Base-by-base conservation (phyloP, 179 eudicot species). In the Carnegiea gigantea region DNA sequence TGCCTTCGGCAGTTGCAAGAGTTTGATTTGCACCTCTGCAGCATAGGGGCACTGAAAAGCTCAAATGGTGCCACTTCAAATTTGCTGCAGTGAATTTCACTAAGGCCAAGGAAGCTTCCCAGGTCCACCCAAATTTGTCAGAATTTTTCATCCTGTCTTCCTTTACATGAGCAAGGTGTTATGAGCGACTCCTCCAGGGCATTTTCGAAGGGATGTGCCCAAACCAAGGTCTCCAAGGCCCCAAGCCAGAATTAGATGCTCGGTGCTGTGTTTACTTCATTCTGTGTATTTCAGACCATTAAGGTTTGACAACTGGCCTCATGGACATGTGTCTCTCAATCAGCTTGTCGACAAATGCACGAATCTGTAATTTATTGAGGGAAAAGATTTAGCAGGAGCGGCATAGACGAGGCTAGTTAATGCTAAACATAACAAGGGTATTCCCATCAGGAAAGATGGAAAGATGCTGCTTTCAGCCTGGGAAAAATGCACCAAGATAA, bases 301-400 rank as follows among this genome's bases (percentile, higher is more conserved):
- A 89, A 38, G 92, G 81, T 87, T 93, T 95, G 44, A 73, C 86
- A 81, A 67, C 91, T 77, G 86, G 87, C 82, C 88, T 92, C 84
- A 68, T 77, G 71, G 90, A 84, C 93, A 95, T 91, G 84, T 95
- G 98, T 81, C 92, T 92, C 85, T 90, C 98, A 75, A 97, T 92
- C 90, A 97, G 79, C 88, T 82, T 89, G 91, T 93, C 99, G 84
- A 97, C 98, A 86, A 95, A 97, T 59, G 93, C 96, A 81, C 99
- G 97, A 82, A 97, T 95, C 99, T 97, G 95, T 80, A 80, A 70
- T 76, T 79, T 40, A 79, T 23, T 15, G 53, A 78, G 71, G 18
- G 54, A 38, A 71, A 71, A 65, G 48, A 51, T 79, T 68, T 33
- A 76, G 44, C 2, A 30, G 15, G 46, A 53, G 23, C 30, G 28